phyloP scores from a whole-genome alignment of 2,329 filamentous ascomycete species.

The Colletotrichum lindemuthianum region DNA sequence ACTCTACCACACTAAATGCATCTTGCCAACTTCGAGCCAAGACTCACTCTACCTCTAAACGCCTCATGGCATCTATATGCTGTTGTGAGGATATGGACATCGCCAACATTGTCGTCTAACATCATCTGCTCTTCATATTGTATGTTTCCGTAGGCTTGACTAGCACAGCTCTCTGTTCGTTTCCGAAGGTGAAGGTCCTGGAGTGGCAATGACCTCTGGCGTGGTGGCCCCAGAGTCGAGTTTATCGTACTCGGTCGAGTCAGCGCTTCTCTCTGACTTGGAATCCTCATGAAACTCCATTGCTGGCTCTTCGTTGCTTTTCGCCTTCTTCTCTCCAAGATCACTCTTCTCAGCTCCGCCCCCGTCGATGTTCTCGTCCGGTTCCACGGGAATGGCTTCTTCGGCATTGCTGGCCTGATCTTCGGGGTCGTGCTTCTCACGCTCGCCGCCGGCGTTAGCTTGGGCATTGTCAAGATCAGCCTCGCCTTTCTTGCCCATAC shows the following conservation, averaged over 20 bases:
- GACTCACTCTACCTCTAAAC: too few relatives aligned
- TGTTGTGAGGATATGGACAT: too few relatives aligned
- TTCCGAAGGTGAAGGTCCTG: slow-evolving; percentile 44
- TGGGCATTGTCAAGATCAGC: slow-evolving; percentile 67
- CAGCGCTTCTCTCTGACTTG: slow-evolving; percentile 34
- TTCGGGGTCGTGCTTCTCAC: slow-evolving; percentile 41
- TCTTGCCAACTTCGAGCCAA: too few relatives aligned
- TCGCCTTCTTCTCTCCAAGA: neutral
- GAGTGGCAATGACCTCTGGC: slow-evolving; percentile 39
- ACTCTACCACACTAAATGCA: too few relatives aligned
- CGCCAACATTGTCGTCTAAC: slow-evolving; percentile 2
- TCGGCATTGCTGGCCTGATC: slow-evolving; percentile 35
- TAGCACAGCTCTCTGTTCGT: slow-evolving; percentile 39
- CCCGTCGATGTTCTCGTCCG: neutral
- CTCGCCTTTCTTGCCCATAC: slow-evolving; percentile 67
- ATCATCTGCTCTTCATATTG: slow-evolving; percentile 12
- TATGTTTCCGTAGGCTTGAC: slow-evolving; percentile 1
- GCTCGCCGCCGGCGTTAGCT: slow-evolving; percentile 62
- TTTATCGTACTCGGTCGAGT: slow-evolving; percentile 36
- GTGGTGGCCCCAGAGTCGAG: slow-evolving; percentile 34
- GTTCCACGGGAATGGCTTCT: neutral
- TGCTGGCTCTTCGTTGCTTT: neutral
- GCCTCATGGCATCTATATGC: too few relatives aligned
- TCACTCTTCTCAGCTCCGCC: neutral
- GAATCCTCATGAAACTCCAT: slow-evolving; percentile 32